Evolutionary conservation across 2,329 filamentous ascomycete genomes (phyloP).

Genomic region (Arthrobotrys pseudoclavata): DNA sequence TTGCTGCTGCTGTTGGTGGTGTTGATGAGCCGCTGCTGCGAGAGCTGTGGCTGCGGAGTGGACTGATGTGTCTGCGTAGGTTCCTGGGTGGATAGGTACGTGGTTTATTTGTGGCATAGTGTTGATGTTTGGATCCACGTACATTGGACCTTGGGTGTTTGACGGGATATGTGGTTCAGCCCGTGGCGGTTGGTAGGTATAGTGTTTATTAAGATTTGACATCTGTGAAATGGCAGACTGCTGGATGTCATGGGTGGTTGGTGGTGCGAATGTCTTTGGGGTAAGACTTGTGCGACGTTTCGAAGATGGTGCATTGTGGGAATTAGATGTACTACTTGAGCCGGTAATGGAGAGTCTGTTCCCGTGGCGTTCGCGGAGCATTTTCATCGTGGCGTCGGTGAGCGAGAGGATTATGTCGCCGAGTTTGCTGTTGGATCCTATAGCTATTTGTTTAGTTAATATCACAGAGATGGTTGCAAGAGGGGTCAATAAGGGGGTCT

Average conservation of each 20-base stretch:
- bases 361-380: conserved; percentile 55
- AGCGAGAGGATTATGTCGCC: conserved; percentile 49
- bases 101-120: conserved; percentile 47
- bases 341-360: conserved; percentile 8
- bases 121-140: conserved; percentile 46
- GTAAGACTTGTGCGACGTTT: conserved; percentile 47
- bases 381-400: conserved; percentile 54
- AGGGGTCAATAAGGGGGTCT: background rate
- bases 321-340: conserved; percentile 15
- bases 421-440: conserved; percentile 46
- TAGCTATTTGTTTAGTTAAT: conserved; percentile 1
- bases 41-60: conserved; percentile 50
- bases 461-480: background rate
- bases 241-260: conserved; percentile 35
- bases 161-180: conserved; percentile 27
- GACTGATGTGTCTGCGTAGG: conserved; percentile 26
- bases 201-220: conserved; percentile 41
- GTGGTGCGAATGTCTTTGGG: conserved; percentile 44
- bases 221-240: conserved; percentile 42
- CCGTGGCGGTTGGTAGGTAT: conserved; percentile 39
- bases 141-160: conserved; percentile 2
- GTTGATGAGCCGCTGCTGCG: conserved; percentile 24
- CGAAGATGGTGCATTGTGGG: conserved; percentile 4
- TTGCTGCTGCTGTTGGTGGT: conserved; percentile 30
- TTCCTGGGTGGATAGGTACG: conserved; percentile 24